These are phyloP conservation scores for Achlya hypogyna DNA, from an alignment of 352 stramenopile genomes.

Conservation along the genomic window DNA sequence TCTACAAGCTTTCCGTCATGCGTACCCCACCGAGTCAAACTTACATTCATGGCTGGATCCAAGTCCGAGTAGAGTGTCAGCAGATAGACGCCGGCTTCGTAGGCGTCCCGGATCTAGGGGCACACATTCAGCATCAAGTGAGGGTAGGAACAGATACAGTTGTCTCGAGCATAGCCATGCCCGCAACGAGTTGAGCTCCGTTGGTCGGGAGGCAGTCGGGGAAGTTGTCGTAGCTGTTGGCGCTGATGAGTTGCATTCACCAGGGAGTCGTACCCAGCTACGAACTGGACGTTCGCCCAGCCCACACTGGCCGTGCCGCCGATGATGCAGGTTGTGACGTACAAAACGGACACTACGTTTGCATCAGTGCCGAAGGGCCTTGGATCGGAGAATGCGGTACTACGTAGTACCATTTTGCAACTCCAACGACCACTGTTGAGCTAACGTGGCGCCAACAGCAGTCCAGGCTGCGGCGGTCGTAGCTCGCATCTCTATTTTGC, in stretches of 20 bases:
- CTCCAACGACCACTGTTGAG: neutral
- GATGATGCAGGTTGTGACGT: constrained; percentile 15
- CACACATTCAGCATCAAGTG: neutral
- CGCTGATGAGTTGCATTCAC: neutral
- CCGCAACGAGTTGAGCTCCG: neutral
- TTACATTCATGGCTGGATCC: constrained; percentile 5
- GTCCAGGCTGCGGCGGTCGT: neutral
- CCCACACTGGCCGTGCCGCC: constrained; percentile 5
- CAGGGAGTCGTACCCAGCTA: neutral
- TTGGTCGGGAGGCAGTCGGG: constrained; percentile 2
- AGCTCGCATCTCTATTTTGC: neutral
- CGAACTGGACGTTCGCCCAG: constrained; percentile 18
- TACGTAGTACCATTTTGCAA: neutral
- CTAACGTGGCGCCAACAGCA: neutral
- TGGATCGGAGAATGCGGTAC: no score
- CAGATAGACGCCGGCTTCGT: constrained; percentile 1
- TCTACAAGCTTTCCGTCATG: neutral
- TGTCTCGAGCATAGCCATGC: constrained; percentile 15
- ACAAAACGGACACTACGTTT: neutral
- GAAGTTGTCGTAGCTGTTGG: constrained; percentile 10
- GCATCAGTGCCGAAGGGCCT: neutral
- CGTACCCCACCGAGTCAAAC: neutral
- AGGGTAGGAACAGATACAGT: neutral
- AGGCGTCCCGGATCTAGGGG: neutral
- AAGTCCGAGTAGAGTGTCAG: constrained; percentile 13